Evolutionary conservation across 371 early-diverging fungal species (phyloP).

Genomic region (Sporodiniella umbellata): DNA sequence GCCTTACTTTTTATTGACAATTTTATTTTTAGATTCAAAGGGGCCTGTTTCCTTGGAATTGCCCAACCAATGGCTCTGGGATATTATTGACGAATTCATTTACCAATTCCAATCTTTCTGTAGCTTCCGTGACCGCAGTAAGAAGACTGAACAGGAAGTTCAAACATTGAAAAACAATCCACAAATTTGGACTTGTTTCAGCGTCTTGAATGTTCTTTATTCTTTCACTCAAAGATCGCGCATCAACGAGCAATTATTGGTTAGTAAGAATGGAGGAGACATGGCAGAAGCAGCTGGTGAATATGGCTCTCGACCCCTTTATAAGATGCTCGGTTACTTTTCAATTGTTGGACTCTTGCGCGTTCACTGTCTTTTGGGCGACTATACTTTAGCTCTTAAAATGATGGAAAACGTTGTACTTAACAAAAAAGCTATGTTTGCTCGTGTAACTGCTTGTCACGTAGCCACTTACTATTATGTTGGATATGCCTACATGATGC

Average conservation of each 20-base stretch:
- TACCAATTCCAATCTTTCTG: conserved; percentile 98
- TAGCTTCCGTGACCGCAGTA: conserved; percentile 83
- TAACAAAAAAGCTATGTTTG: conserved; percentile 88
- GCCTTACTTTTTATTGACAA: no score
- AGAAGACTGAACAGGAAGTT: conserved; percentile 80
- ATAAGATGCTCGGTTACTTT: conserved; percentile 97
- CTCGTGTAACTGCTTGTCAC: conserved; percentile 93
- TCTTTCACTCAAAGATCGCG: conserved; percentile 90
- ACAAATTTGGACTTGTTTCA: conserved; percentile 93
- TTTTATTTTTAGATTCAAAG: conserved; percentile 61
- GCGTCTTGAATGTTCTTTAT: conserved; percentile 92
- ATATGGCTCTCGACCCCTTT: conserved; percentile 77
- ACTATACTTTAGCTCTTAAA: conserved; percentile 91
- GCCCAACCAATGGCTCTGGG: conserved; percentile 98
- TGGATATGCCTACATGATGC: conserved; percentile 97
- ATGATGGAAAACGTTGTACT: conserved; percentile 94
- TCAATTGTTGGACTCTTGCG: conserved; percentile 89
- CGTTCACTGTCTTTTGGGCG: conserved; percentile 92
- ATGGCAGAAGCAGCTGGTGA: conserved; percentile 79
- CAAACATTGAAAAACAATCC: conserved; percentile 76
- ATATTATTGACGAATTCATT: conserved; percentile 97
- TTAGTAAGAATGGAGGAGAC: conserved; percentile 85
- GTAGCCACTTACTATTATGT: conserved; percentile 95
- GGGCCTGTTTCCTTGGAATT: conserved; percentile 84
- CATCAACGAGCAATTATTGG: conserved; percentile 90